A percentile compares a stretch with the other conserved stretches of the same genome.
phyloP scores from a whole-genome alignment of 495 filamentous ascomycete species.

The Penicillium pulvis region DNA sequence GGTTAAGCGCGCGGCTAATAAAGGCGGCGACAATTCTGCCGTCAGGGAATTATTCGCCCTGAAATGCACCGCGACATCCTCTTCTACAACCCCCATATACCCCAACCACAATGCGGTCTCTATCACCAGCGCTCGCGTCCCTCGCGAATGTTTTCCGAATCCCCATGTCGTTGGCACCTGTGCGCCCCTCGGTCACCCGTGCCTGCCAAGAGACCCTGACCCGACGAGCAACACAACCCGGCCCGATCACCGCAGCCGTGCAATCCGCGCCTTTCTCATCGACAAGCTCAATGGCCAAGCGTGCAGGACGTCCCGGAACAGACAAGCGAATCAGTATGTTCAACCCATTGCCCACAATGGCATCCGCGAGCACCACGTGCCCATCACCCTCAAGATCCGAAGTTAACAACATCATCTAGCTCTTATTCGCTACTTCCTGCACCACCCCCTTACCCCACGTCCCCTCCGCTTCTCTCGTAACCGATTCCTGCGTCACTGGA shows the following conservation, averaged over 20 bases:
- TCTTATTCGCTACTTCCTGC: slow-evolving; percentile 66
- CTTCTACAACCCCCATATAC: slow-evolving; percentile 19
- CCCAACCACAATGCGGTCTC: slow-evolving; percentile 38
- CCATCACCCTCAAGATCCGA: neutral
- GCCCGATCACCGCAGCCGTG: slow-evolving; percentile 32
- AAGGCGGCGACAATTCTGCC: slow-evolving; percentile 33
- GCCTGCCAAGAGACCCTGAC: slow-evolving; percentile 31
- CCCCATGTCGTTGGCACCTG: slow-evolving; percentile 35
- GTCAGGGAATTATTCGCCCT: slow-evolving; percentile 34
- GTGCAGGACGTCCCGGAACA: slow-evolving; percentile 27
- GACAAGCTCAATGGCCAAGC: slow-evolving; percentile 38
- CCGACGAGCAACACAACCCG: slow-evolving; percentile 27
- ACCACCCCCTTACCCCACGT: slow-evolving; percentile 66
- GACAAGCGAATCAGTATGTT: slow-evolving; percentile 55
- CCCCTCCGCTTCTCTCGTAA: slow-evolving; percentile 85
- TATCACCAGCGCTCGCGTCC: slow-evolving; percentile 47
- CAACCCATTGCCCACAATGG: neutral
- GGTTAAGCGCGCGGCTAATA: slow-evolving; percentile 36
- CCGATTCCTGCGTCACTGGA: slow-evolving; percentile 94
- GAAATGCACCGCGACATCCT: slow-evolving; percentile 18
- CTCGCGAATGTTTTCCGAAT: slow-evolving; percentile 50
- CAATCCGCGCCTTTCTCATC: slow-evolving; percentile 48
- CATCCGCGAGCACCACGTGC: neutral
- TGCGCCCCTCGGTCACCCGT: slow-evolving; percentile 33
- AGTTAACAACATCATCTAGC: slow-evolving; percentile 35